Percentiles rank a stretch among this genome's conserved stretches.
phyloP scores from a whole-genome alignment of 768 basidiomycete species.

The Calocera viscosa region DNA sequence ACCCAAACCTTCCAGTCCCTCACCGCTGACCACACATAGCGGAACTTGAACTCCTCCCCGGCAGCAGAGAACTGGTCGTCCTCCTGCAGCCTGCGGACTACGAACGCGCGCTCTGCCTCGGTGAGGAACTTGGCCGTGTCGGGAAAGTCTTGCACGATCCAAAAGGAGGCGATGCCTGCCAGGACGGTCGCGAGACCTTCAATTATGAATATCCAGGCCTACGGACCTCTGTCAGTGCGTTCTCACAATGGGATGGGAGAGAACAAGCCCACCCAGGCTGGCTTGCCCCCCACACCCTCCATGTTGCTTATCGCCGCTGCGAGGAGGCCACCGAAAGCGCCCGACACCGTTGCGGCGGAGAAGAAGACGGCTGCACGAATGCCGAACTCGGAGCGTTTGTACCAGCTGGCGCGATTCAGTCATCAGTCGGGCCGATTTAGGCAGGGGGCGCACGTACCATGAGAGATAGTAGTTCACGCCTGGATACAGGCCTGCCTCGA shows the following conservation, averaged over 20 bases:
- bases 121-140: constrained; percentile 66
- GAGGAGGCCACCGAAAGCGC: constrained; percentile 64
- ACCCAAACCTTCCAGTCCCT: constrained; percentile 58
- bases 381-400: constrained; percentile 70
- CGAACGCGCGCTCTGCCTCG: constrained; percentile 49
- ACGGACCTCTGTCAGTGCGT: constrained; percentile 9
- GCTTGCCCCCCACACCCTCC: constrained; percentile 39
- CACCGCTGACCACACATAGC: constrained; percentile 47
- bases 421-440: constrained; percentile 18
- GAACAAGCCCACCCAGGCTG: constrained; percentile 35
- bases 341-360: constrained; percentile 64
- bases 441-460: constrained; percentile 4
- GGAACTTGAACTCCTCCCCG: constrained; percentile 47
- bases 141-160: constrained; percentile 72
- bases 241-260: background rate
- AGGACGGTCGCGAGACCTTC: constrained; percentile 57
- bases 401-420: constrained; percentile 50
- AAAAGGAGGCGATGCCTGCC: constrained; percentile 55
- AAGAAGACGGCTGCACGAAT: constrained; percentile 60
- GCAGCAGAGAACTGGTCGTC: constrained; percentile 64
- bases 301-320: constrained; percentile 44
- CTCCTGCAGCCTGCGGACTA: constrained; percentile 50
- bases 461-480: constrained; percentile 41
- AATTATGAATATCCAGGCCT: constrained; percentile 63
- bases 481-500: constrained; percentile 57